Evolutionary conservation across 2,329 filamentous ascomycete genomes (phyloP), one percentile per base, ranked within the genome.

Genomic region (Xylaria sp.): DNA sequence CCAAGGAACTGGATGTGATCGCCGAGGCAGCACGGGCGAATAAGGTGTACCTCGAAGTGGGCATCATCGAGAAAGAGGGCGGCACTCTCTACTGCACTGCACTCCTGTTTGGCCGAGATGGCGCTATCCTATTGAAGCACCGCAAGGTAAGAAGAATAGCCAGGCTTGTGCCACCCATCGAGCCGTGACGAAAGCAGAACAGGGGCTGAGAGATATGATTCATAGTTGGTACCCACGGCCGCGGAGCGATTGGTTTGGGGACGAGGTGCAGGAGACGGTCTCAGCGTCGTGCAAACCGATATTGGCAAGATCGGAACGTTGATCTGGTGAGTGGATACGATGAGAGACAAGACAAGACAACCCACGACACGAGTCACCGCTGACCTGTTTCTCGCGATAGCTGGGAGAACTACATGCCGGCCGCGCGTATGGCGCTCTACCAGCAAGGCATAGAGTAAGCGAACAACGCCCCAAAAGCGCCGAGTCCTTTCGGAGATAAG

Each of bases 221-320:
- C 46, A 55, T 44, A 70, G 73, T 68, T 78, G 53, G 71, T 78
- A 23, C 75, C 75, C 5, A 77, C 75, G 1, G 75, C 71, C 3
- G 74, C 68, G n/a, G 75, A 78, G 56, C 65, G 75, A 11, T 62
- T 78, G 1, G 70, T 77, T 2, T 77, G 75, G 75, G 75, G 92
- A 34, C 67, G 73, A 54, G 75, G 75, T 16, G 68, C 74, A 11
- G 75, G 76, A 34, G 75, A 78, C 51, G 72, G 72, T 1, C 66
- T 78, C 7, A 68, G 70, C 23, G 74, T 77, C 13, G 71, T 73
- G 4, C 69, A 76, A 59, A 75, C 74, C 2, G 74, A 74, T 30
- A 70, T 76, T 35, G 75, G 75, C 2, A 76, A 73, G 57, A 72
- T 76, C 11, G 75, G 75, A 23, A 76, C 74, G 1, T 59, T 78